Evolutionary conservation across 345 rosid species (phyloP).

Genomic region (Salix brachista): DNA sequence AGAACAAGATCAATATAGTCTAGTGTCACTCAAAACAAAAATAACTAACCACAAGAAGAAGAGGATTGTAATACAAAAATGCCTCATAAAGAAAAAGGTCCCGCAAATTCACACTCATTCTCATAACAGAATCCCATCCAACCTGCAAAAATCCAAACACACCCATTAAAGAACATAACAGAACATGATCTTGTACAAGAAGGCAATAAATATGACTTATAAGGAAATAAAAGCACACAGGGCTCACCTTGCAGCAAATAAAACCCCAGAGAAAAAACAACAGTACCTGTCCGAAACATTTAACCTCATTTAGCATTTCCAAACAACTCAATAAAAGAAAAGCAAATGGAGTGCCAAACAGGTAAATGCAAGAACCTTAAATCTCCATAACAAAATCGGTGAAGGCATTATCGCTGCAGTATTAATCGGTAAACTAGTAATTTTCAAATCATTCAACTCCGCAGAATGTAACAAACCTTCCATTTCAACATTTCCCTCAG

Average conservation of each 20-base stretch:
- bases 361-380: constrained; percentile 52
- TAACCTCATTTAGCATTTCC: constrained; percentile 17
- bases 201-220: not conserved
- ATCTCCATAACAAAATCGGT: constrained; percentile 68
- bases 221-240: not conserved
- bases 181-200: not conserved
- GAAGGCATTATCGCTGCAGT: constrained; percentile 58
- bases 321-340: constrained; percentile 9
- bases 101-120: constrained; percentile 75
- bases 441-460: constrained; percentile 49
- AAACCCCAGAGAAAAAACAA: constrained; percentile 71
- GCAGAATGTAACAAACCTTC: constrained; percentile 42
- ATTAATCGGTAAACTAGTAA: constrained; percentile 34
- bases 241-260: constrained; percentile 82
- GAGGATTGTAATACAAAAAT: constrained; percentile 93
- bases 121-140: constrained; percentile 95
- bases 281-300: constrained; percentile 52
- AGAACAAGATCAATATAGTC: not conserved
- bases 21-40: not conserved
- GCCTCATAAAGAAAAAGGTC: constrained; percentile 91
- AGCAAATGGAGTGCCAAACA: not conserved
- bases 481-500: constrained; percentile 48
- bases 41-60: constrained; percentile 85
- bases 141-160: constrained; percentile 43
- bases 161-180: not conserved